phyloP scores from a whole-genome alignment of 2,329 filamentous ascomycete species.

The Penicillium psychrosexuale region DNA sequence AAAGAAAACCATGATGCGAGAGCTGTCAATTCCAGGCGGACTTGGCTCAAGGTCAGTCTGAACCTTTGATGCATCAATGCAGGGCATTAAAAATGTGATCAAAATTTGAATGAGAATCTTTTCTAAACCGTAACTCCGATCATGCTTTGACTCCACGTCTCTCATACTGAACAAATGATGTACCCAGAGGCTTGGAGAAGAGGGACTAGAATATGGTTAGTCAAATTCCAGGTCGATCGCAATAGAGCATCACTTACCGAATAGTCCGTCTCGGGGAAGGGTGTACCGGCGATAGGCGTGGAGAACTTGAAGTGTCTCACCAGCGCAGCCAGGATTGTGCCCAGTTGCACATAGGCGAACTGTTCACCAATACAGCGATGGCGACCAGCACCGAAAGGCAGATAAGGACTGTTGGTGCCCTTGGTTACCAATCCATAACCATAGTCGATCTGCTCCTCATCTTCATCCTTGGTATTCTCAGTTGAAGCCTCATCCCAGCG shows the following conservation, averaged over 20 bases:
- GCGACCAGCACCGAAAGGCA: conserved; percentile 88
- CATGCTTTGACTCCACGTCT: conserved; percentile 34
- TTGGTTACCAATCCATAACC: conserved; percentile 92
- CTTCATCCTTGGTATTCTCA: conserved; percentile 46
- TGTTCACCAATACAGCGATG: conserved; percentile 96
- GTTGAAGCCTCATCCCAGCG: conserved; percentile 69
- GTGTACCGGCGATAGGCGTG: conserved; percentile 46
- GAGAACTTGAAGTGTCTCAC: conserved; percentile 77
- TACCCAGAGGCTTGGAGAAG: conserved; percentile 70
- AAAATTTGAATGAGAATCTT: conserved; percentile 1
- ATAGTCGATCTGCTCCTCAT: conserved; percentile 81
- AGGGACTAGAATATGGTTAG: conserved; percentile 46
- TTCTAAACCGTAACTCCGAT: conserved; percentile 5
- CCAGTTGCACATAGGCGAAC: conserved; percentile 89
- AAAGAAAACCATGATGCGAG: neutral
- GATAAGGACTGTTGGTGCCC: conserved; percentile 82
- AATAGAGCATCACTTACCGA: conserved; percentile 38
- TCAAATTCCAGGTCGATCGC: neutral
- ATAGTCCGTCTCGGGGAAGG: conserved; percentile 54
- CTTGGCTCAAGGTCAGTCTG: neutral
- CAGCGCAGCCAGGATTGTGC: conserved; percentile 75
- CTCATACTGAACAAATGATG: conserved; percentile 73
- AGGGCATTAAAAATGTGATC: conserved; percentile 5
- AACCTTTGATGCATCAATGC: neutral
- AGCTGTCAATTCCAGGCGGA: neutral